phyloP scores from a whole-genome alignment of 805 yeast species.

The Nakazawaea sp. region DNA sequence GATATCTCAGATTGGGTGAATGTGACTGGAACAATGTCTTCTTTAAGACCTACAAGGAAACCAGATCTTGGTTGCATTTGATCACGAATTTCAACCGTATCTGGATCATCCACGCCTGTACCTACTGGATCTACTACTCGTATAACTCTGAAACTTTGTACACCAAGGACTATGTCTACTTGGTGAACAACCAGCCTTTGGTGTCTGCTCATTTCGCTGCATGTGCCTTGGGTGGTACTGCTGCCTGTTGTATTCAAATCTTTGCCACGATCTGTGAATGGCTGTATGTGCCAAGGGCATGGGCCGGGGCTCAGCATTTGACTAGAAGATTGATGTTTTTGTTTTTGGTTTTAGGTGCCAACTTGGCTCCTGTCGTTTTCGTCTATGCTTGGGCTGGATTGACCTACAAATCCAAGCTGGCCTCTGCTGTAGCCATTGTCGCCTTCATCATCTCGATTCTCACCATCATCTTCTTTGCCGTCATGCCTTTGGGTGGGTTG shows the following conservation, averaged over 20 bases:
- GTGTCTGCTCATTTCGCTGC: slow-evolving; percentile 92
- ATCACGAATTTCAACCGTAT: slow-evolving; percentile 95
- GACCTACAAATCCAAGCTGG: slow-evolving; percentile 59
- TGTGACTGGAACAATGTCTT: slow-evolving; percentile 89
- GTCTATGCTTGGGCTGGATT: slow-evolving; percentile 77
- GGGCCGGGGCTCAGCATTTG: slow-evolving; percentile 99
- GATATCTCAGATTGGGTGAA: slow-evolving; percentile 85
- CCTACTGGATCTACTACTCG: slow-evolving; percentile 93
- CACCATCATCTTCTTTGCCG: slow-evolving; percentile 77
- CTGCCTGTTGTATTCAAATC: slow-evolving; percentile 78
- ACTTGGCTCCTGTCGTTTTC: slow-evolving; percentile 82
- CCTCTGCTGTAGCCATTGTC: slow-evolving; percentile 74
- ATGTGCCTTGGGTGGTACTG: slow-evolving; percentile 85
- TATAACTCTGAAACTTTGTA: slow-evolving; percentile 89
- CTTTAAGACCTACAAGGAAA: slow-evolving; percentile 92
- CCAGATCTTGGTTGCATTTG: slow-evolving; percentile 96
- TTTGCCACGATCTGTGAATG: slow-evolving; percentile 88
- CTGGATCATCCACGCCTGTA: slow-evolving; percentile 87
- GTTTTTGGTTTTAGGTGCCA: slow-evolving; percentile 54
- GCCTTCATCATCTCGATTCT: slow-evolving; percentile 84
- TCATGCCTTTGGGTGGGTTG: slow-evolving; percentile 96
- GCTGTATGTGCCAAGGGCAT: slow-evolving; percentile 93
- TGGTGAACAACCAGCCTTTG: slow-evolving; percentile 78
- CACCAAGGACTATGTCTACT: slow-evolving; percentile 80
- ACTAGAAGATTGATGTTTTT: slow-evolving; percentile 80